Conservation (phyloP, 2,329 filamentous ascomycete genomes). For the Pseudogymnoascus sp. region DNA sequence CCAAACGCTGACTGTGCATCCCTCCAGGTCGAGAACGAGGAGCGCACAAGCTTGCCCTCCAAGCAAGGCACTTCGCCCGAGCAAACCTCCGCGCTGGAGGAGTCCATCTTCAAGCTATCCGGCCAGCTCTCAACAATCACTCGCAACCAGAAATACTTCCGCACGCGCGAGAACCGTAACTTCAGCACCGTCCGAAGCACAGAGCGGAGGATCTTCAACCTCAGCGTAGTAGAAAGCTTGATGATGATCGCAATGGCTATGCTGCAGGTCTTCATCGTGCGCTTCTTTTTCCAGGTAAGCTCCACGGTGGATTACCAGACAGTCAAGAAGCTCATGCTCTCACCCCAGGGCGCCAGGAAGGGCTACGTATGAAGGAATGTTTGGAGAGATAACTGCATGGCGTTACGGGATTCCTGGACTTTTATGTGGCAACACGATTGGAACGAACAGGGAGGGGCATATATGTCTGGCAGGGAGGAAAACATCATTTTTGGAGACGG, state of each 20-base stretch:
- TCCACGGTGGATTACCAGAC: neutral
- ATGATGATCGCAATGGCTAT: constrained; percentile 94
- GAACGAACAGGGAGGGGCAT: constrained; percentile 5
- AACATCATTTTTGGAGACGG: neutral
- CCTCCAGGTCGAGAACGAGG: constrained; percentile 79
- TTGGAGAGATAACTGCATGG: constrained; percentile 14
- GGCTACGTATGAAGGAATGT: constrained; percentile 52
- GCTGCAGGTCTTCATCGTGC: constrained; percentile 91
- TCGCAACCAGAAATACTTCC: constrained; percentile 98
- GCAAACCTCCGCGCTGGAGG: constrained; percentile 80
- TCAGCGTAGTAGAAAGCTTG: constrained; percentile 83
- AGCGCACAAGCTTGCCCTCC: constrained; percentile 70
- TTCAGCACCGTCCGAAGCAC: constrained; percentile 97
- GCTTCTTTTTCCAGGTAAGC: constrained; percentile 92
- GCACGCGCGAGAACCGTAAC: constrained; percentile 96
- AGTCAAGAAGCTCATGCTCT: constrained; percentile 18
- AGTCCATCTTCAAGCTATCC: constrained; percentile 91
- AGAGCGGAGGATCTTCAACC: constrained; percentile 92
- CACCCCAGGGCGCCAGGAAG: constrained; percentile 53
- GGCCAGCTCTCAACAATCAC: constrained; percentile 89
- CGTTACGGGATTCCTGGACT: constrained; percentile 18
- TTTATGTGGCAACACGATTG: constrained; percentile 15
- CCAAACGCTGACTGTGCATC: neutral
- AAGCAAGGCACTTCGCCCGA: constrained; percentile 85
- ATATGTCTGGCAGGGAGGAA: neutral